A percentile compares a stretch with the other conserved stretches of the same genome.
phyloP scores from a whole-genome alignment of 2,329 filamentous ascomycete genomes.

The Cladophialophora yegresii region DNA sequence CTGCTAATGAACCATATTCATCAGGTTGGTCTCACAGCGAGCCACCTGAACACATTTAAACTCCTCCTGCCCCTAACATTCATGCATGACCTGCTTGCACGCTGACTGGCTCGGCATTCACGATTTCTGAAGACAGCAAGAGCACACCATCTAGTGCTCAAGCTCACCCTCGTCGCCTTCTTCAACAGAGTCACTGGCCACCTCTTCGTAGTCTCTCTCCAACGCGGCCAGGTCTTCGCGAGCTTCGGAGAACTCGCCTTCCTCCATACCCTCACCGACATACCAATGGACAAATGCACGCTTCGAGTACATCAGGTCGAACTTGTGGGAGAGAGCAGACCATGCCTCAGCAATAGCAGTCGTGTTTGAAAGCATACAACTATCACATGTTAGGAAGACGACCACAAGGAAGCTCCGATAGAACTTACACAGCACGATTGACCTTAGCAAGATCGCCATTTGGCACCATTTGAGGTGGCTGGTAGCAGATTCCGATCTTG shows the following conservation, averaged over 20 bases:
- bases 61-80: not conserved
- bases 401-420: not conserved
- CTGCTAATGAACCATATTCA: constrained; percentile 9
- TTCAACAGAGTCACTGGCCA: constrained; percentile 89
- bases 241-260: constrained; percentile 99
- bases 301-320: constrained; percentile 99
- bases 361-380: constrained; percentile 92
- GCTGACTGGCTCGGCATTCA: constrained; percentile 7
- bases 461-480: constrained; percentile 91
- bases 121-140: not conserved
- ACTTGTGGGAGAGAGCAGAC: constrained; percentile 95
- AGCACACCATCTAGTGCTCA: constrained; percentile 70
- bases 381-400: constrained; percentile 41
- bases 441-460: constrained; percentile 98
- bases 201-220: constrained; percentile 98
- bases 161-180: constrained; percentile 81
- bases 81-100: constrained; percentile 26
- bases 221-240: constrained; percentile 97
- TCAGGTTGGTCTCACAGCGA: constrained; percentile 28
- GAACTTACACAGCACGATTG: constrained; percentile 90
- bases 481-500: constrained; percentile 99
- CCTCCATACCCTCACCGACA: constrained; percentile 99
- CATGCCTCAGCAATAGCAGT: constrained; percentile 98
- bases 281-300: constrained; percentile 99
- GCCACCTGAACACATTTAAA: constrained; percentile 1